Evolutionary conservation across 495 filamentous ascomycete genomes (phyloP), one percentile per base, ranked within the genome.

Genomic region (Penicillium dipodomyicola): DNA sequence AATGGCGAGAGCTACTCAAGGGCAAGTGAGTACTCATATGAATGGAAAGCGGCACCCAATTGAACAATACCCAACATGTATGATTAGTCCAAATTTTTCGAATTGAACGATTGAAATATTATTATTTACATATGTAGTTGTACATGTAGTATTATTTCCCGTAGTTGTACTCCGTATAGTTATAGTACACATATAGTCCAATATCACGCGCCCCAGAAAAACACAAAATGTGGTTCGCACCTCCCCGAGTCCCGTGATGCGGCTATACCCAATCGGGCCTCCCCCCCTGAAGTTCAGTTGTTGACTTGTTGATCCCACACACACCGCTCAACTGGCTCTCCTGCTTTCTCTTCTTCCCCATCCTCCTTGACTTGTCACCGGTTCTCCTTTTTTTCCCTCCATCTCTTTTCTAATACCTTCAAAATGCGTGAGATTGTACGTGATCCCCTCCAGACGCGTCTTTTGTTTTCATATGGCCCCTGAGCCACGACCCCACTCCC

Each of bases 391-490:
- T 61, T 55, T 57, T 5, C 11, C 9, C n/a, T 42, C 10, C 50
- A 42, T 52, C n/a, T 52, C 15, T 41, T 54, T 52, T 51, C 52
- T 61, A 62, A 58, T 63, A 58, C 71, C 69, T 66, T 67, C 86
- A 93, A 81, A 65, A 96, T 96, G 91, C 91, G 91, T 87, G 91
- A 96, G 84, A 96, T 96, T 73, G 91, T 93, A 82, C 75, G 89
- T 88, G 42, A 47, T 64, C 60, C 63, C 65, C 59, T 53, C 41
- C 42, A 59, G 64, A 76, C 76, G 71, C 71, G 72, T 77, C 68
- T 54, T 65, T 55, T 61, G 65, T 63, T 64, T 59, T 64, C 45
- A 41, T 30, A 48, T 45, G 55, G 61, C 77, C 71, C 76, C 72
- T 76, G 72, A 77, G 65, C 49, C 58, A 48, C 19, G 50, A 71